These are phyloP conservation scores for Macrolepiota fuliginosa DNA, from an alignment of 768 basidiomycete species.

Conservation along the genomic window DNA sequence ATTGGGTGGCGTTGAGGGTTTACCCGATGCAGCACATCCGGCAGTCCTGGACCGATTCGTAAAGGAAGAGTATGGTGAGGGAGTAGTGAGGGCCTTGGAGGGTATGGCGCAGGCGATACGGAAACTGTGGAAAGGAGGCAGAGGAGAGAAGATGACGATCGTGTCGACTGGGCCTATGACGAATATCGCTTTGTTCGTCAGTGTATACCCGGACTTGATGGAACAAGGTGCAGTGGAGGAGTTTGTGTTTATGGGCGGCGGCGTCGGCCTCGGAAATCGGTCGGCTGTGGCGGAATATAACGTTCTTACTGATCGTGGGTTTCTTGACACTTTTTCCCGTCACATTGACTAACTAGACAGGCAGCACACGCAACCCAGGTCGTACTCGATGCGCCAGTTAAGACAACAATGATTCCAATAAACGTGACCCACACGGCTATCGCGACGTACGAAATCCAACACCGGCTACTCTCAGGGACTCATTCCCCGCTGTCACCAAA, in stretches of 20 bases:
- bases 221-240: slow-evolving; percentile 49
- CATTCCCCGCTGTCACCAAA: slow-evolving; percentile 8
- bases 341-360: background rate
- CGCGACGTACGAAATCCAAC: slow-evolving; percentile 54
- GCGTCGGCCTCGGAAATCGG: slow-evolving; percentile 78
- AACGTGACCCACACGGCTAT: slow-evolving; percentile 89
- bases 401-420: slow-evolving; percentile 75
- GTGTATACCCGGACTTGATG: slow-evolving; percentile 50
- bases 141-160: slow-evolving; percentile 60
- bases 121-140: slow-evolving; percentile 53
- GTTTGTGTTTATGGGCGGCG: slow-evolving; percentile 91
- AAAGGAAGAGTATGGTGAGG: slow-evolving; percentile 35
- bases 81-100: slow-evolving; percentile 52
- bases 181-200: slow-evolving; percentile 70
- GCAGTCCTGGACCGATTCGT: slow-evolving; percentile 51
- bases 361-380: slow-evolving; percentile 82
- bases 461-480: slow-evolving; percentile 43
- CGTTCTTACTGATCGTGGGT: slow-evolving; percentile 77
- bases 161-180: slow-evolving; percentile 86
- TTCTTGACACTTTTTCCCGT: background rate
- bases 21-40: slow-evolving; percentile 49
- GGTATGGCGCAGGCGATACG: slow-evolving; percentile 62
- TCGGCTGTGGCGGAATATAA: slow-evolving; percentile 83
- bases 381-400: slow-evolving; percentile 68
- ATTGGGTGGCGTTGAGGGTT: slow-evolving; percentile 79